Evolutionary conservation across 148 eudicot species (phyloP).

Genomic region (Nepenthes mirabilis): DNA sequence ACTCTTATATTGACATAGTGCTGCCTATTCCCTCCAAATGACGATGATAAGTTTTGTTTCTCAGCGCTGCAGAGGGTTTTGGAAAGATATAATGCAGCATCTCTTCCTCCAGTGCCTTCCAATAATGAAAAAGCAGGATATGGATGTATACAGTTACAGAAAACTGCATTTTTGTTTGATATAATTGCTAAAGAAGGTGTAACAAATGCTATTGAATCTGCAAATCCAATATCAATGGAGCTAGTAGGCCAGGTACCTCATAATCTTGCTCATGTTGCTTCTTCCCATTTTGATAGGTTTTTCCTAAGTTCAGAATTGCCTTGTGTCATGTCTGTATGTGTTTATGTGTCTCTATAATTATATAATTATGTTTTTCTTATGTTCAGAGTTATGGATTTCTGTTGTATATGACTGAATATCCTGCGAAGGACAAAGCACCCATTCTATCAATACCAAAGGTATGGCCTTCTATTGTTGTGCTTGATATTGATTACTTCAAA

Average conservation of each 20-base stretch:
- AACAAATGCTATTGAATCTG: conserved; percentile 30
- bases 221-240: conserved; percentile 77
- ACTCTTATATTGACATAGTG: no score
- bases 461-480: neutral
- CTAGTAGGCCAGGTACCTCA: conserved; percentile 67
- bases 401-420: conserved; percentile 47
- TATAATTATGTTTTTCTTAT: conserved; percentile 6
- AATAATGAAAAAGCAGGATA: conserved; percentile 49
- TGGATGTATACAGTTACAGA: conserved; percentile 54
- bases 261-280: conserved; percentile 6
- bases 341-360: neutral
- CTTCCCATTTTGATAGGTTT: conserved; percentile 1
- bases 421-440: conserved; percentile 26
- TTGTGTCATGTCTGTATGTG: neutral
- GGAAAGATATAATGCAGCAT: conserved; percentile 29
- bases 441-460: conserved; percentile 71
- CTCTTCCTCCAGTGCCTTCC: conserved; percentile 55
- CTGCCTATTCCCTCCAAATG: no score
- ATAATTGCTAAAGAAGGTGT: conserved; percentile 22
- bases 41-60: neutral
- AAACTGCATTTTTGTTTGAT: conserved; percentile 42
- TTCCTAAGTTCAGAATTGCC: neutral
- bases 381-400: conserved; percentile 82
- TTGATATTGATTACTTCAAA: neutral
- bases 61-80: conserved; percentile 70